phyloP scores from a whole-genome alignment of 208 protist genomes.

The Acanthamoeba castellanii region DNA sequence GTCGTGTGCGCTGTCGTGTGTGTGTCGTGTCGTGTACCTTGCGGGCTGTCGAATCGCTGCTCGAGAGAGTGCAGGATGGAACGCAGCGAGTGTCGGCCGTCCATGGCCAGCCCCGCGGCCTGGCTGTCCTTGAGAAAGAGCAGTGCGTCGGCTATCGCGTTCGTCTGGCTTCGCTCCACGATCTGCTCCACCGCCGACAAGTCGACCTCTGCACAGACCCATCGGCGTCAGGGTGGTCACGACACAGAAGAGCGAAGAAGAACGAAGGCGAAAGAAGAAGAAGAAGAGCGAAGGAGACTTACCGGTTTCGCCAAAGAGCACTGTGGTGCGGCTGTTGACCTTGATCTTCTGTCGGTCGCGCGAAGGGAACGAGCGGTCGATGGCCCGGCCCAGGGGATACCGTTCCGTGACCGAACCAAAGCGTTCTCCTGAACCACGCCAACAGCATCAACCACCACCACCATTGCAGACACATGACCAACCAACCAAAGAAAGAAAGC shows the following conservation, averaged over 20 bases:
- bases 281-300: background rate
- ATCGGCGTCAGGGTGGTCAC: no score
- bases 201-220: slow-evolving; percentile 87
- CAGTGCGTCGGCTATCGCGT: slow-evolving; percentile 89
- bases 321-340: slow-evolving; percentile 78
- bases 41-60: background rate
- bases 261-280: background rate
- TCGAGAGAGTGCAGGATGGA: slow-evolving; percentile 38
- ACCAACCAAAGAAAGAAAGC: background rate
- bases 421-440: background rate
- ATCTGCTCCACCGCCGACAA: slow-evolving; percentile 93
- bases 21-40: slow-evolving; percentile 58
- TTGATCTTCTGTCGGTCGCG: slow-evolving; percentile 87
- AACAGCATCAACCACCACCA: no score
- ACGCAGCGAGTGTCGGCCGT: slow-evolving; percentile 70
- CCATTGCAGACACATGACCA: no score
- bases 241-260: background rate
- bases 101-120: slow-evolving; percentile 85
- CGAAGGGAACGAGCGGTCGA: slow-evolving; percentile 67
- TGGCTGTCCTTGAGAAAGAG: slow-evolving; percentile 49
- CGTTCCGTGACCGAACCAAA: background rate
- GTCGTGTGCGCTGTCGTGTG: background rate
- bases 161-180: slow-evolving; percentile 93
- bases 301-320: slow-evolving; percentile 84
- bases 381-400: background rate